Percentiles rank a stretch among this genome's conserved stretches.
Evolutionary conservation across 1,139 yeast species (phyloP).

Genomic region (Candida labiduridarum): DNA sequence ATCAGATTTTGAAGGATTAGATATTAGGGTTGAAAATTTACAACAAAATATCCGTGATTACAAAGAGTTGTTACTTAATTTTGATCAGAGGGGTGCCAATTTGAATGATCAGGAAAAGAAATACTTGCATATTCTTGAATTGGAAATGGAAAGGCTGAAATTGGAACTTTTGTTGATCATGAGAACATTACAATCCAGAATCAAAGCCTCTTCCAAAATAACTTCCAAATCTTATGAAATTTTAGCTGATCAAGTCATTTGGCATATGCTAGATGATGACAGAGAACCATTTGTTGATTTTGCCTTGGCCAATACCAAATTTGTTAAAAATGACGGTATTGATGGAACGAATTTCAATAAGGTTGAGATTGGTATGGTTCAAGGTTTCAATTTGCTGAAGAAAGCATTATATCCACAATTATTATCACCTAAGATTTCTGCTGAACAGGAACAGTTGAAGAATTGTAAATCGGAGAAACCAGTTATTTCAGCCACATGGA

Average conservation of each 20-base stretch:
- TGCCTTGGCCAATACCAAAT: conserved; percentile 64
- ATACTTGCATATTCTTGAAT: conserved; percentile 44
- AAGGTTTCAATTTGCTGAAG: conserved; percentile 69
- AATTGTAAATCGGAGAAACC: conserved; percentile 23
- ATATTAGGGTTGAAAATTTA: conserved; percentile 51
- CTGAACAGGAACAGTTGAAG: conserved; percentile 11
- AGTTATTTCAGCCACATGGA: conserved; percentile 66
- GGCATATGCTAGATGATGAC: conserved; percentile 67
- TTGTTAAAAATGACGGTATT: conserved; percentile 56
- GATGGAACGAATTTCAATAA: conserved; percentile 62
- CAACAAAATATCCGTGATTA: conserved; percentile 57
- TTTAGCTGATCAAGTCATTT: conserved; percentile 63
- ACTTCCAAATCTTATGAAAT: conserved; percentile 38
- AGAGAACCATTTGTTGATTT: conserved; percentile 73
- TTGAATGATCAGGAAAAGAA: conserved; percentile 27
- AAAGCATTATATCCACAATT: conserved; percentile 71
- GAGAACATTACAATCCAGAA: conserved; percentile 57
- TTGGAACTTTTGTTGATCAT: conserved; percentile 67
- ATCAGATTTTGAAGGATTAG: conserved; percentile 59
- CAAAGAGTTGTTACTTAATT: conserved; percentile 46
- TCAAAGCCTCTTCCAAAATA: conserved; percentile 31
- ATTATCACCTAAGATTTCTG: conserved; percentile 52
- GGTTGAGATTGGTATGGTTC: conserved; percentile 63
- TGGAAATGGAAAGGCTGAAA: conserved; percentile 58
- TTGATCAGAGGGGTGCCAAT: conserved; percentile 33